These are phyloP conservation scores for Cladosporium austrohemisphaericum DNA, from an alignment of 2,329 filamentous ascomycete genomes.

Conservation along the genomic window DNA sequence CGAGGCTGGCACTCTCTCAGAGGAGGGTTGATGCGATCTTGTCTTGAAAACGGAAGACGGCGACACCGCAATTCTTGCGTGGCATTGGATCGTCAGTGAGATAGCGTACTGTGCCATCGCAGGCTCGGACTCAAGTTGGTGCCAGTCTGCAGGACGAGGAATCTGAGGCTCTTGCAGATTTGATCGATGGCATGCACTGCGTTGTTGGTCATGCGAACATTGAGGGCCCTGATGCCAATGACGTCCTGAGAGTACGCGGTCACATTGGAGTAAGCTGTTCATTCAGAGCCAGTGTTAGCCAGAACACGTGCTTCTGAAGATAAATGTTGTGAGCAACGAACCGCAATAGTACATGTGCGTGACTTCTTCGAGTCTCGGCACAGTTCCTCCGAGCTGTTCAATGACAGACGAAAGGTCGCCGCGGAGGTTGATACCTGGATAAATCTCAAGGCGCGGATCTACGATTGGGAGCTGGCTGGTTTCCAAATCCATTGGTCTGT, in stretches of 20 bases:
- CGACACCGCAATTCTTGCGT: constrained; percentile 39
- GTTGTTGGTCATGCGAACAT: constrained; percentile 13
- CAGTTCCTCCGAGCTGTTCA: constrained; percentile 32
- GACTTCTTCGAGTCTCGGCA: not conserved
- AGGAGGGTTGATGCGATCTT: constrained; percentile 36
- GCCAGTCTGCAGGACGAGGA: constrained; percentile 36
- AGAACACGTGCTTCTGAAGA: not conserved
- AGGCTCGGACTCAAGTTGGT: constrained; percentile 10
- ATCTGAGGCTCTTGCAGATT: constrained; percentile 33
- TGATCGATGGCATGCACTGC: constrained; percentile 15
- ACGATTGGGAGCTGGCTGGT: constrained; percentile 35
- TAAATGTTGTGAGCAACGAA: not conserved
- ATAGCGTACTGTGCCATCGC: too few relatives aligned
- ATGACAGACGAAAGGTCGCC: constrained; percentile 39
- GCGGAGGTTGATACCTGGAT: constrained; percentile 43
- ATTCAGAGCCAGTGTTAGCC: not conserved
- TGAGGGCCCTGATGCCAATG: constrained; percentile 12
- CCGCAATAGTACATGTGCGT: not conserved
- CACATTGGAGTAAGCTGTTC: not conserved
- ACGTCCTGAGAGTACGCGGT: not conserved
- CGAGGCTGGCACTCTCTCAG: constrained; percentile 30
- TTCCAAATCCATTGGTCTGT: constrained; percentile 37
- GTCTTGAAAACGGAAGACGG: constrained; percentile 32
- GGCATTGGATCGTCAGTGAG: not conserved
- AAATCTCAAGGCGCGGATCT: constrained; percentile 41